Evolutionary conservation across 441 rosid species (phyloP).

Genomic region (Rhodomyrtus psidioides): DNA sequence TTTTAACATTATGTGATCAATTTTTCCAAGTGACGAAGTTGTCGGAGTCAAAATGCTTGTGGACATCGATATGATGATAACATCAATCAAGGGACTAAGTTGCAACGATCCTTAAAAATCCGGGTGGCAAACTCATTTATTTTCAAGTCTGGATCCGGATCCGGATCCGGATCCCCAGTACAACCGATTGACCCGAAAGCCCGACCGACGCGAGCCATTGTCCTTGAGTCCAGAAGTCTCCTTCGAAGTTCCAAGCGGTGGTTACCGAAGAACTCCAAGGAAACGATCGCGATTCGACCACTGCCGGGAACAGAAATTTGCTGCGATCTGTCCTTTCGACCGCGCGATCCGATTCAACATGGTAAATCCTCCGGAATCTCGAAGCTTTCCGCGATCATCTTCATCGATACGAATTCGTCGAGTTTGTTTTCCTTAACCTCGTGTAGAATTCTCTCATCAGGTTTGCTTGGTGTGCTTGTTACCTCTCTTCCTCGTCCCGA

Average conservation of each 20-base stretch:
- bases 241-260: not conserved
- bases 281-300: not conserved
- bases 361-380: not conserved
- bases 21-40: too few species aligned
- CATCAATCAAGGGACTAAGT: not conserved
- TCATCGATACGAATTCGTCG: not conserved
- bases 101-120: not conserved
- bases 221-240: not conserved
- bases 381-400: not conserved
- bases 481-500: constrained; percentile 81
- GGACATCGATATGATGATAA: not conserved
- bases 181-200: not conserved
- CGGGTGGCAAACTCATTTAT: not conserved
- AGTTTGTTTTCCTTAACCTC: not conserved
- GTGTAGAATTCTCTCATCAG: constrained; percentile 14
- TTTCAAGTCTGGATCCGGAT: not conserved
- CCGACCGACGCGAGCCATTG: not conserved
- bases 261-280: too few species aligned
- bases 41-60: not conserved
- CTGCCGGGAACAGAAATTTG: not conserved
- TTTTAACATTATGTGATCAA: too few species aligned
- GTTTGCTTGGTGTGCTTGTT: constrained; percentile 82
- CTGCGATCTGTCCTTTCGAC: not conserved
- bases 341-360: not conserved
- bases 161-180: not conserved